Percentiles rank a stretch among this genome's conserved stretches.
These are phyloP conservation scores for Solanum arcanum DNA, from an alignment of 257 asterid genomes.

Conservation along the genomic window DNA sequence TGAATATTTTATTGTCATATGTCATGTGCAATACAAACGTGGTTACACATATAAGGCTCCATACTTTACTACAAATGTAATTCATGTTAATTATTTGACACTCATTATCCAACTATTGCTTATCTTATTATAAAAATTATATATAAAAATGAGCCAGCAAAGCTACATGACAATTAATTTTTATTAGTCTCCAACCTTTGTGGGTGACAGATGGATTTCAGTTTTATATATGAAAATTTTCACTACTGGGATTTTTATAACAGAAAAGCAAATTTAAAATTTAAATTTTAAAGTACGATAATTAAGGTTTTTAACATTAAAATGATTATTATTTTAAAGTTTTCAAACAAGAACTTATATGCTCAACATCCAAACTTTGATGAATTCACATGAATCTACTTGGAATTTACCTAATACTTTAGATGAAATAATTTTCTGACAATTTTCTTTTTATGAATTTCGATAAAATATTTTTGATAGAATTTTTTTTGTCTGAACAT, in stretches of 20 bases:
- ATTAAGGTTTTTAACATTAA: background rate
- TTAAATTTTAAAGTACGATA: background rate
- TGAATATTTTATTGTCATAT: background rate
- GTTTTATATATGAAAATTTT: background rate
- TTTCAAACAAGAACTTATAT: background rate
- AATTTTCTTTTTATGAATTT: too few species aligned
- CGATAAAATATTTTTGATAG: too few species aligned
- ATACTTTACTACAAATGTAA: background rate
- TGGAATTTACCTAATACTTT: background rate
- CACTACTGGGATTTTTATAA: background rate
- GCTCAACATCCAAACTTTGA: background rate
- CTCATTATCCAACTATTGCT: background rate
- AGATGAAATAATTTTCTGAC: background rate
- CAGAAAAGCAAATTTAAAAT: background rate
- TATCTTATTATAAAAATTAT: background rate
- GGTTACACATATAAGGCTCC: background rate
- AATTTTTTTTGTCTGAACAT: background rate
- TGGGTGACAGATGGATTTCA: background rate
- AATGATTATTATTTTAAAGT: background rate
- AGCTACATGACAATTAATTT: background rate
- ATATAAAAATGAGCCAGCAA: background rate
- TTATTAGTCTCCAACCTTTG: background rate
- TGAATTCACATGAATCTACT: background rate
- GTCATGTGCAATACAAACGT: background rate
- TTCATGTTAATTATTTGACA: background rate